A percentile compares a stretch with the other conserved stretches of the same genome.
These are phyloP conservation scores for Puccinia triticina DNA, from an alignment of 1,284 basidiomycete species.

Conservation along the genomic window DNA sequence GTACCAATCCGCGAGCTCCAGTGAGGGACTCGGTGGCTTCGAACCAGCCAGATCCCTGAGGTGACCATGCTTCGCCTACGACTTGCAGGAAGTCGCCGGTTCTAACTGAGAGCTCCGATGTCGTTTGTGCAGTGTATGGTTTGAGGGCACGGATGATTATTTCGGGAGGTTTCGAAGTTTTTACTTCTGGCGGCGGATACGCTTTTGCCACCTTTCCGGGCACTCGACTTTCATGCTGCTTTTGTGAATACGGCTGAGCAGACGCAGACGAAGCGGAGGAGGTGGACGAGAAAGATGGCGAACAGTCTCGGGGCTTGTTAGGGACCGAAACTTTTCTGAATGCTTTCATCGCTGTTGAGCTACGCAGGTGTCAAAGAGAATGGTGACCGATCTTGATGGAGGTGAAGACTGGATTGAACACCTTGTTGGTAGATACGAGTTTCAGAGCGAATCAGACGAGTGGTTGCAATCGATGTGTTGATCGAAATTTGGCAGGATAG, in stretches of 20 bases:
- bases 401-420: neutral
- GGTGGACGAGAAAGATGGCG: slow-evolving; percentile 12
- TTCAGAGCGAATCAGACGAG: neutral
- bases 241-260: neutral
- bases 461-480: slow-evolving; percentile 1
- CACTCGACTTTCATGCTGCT: slow-evolving; percentile 49
- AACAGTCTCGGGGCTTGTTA: slow-evolving; percentile 21
- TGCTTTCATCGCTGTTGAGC: slow-evolving; percentile 19
- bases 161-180: slow-evolving; percentile 72
- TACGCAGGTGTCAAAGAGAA: neutral
- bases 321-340: slow-evolving; percentile 24
- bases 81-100: slow-evolving; percentile 99
- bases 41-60: slow-evolving; percentile 62
- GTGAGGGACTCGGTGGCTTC: slow-evolving; percentile 73
- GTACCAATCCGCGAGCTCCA: slow-evolving; percentile 87
- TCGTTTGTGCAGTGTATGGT: slow-evolving; percentile 71
- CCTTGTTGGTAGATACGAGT: neutral
- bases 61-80: slow-evolving; percentile 69
- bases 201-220: slow-evolving; percentile 54
- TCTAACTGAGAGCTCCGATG: slow-evolving; percentile 85
- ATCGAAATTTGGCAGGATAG: neutral
- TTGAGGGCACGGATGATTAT: slow-evolving; percentile 89
- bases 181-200: slow-evolving; percentile 55
- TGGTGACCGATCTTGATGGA: too few relatives aligned
- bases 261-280: slow-evolving; percentile 24